phyloP scores from a whole-genome alignment of 768 basidiomycete species.

The Cystofilobasidium ferigula region DNA sequence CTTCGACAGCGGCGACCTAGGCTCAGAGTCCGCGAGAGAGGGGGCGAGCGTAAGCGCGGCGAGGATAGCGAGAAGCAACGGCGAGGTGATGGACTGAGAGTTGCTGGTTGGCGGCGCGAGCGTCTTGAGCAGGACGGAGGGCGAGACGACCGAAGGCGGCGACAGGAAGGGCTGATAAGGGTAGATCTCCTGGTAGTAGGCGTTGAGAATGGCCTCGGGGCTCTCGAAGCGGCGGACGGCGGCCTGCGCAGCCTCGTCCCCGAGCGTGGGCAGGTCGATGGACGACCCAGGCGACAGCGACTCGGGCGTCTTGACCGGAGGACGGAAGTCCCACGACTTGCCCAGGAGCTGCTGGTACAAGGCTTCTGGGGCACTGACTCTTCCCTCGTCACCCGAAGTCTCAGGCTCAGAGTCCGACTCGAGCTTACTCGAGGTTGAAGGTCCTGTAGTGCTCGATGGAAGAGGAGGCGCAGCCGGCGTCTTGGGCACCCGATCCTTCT shows the following conservation, averaged over 20 bases:
- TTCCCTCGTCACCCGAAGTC: too few species aligned
- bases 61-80: neutral
- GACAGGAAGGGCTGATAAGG: neutral
- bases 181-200: neutral
- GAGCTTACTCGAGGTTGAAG: too few species aligned
- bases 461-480: neutral
- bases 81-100: neutral
- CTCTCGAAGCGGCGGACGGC: too few species aligned
- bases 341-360: too few species aligned
- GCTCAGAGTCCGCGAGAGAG: neutral
- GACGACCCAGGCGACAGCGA: too few species aligned
- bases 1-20: neutral
- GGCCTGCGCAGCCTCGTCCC: too few species aligned
- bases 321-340: too few species aligned
- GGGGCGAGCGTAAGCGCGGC: neutral
- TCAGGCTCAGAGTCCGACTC: too few species aligned
- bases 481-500: neutral
- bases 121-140: neutral
- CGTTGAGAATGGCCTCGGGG: too few species aligned
- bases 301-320: too few species aligned
- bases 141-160: neutral
- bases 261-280: too few species aligned
- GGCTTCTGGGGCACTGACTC: too few species aligned
- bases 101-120: neutral
- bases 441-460: neutral